Evolutionary conservation across 352 stramenopile genomes (phyloP).

Genomic region (Phytophthora rubi): DNA sequence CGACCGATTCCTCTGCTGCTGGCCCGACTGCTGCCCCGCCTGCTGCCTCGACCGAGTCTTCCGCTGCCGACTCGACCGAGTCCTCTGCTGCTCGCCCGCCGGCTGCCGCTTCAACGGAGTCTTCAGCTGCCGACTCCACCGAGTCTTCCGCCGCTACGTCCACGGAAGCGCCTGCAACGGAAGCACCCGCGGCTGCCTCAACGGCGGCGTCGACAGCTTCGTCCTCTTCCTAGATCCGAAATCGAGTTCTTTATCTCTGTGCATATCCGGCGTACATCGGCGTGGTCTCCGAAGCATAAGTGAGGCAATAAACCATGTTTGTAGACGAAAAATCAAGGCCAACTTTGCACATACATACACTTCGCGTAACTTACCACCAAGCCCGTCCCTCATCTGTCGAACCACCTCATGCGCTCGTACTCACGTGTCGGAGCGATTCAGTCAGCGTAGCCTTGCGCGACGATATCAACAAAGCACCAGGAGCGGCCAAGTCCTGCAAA

Average conservation of each 20-base stretch:
- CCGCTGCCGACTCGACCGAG: not conserved
- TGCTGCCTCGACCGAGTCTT: not conserved
- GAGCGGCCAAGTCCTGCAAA: conserved; percentile 26
- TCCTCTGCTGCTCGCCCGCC: not conserved
- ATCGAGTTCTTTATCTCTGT: conserved; percentile 41
- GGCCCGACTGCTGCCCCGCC: not conserved
- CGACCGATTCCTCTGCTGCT: not conserved
- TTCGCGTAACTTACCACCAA: not conserved
- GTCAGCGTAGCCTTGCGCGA: conserved; percentile 33
- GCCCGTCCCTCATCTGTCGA: not conserved
- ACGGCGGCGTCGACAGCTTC: conserved; percentile 9
- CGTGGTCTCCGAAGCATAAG: conserved; percentile 34
- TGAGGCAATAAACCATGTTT: conserved; percentile 44
- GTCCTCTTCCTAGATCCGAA: conserved; percentile 31
- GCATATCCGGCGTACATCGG: conserved; percentile 35
- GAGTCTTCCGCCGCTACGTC: conserved; percentile 1
- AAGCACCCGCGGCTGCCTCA: conserved; percentile 7
- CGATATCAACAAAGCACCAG: conserved; percentile 26
- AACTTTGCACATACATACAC: conserved; percentile 15
- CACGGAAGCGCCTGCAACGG: not conserved
- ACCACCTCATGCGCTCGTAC: conserved; percentile 23
- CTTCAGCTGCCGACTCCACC: not conserved
- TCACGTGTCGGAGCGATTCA: conserved; percentile 30
- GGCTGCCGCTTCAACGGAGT: conserved; percentile 1
- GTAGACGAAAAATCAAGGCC: conserved; percentile 25